Percentiles rank a stretch among this genome's conserved stretches.
phyloP scores from a whole-genome alignment of 2,329 filamentous ascomycete genomes.

The Neofusicoccum umdonicola region DNA sequence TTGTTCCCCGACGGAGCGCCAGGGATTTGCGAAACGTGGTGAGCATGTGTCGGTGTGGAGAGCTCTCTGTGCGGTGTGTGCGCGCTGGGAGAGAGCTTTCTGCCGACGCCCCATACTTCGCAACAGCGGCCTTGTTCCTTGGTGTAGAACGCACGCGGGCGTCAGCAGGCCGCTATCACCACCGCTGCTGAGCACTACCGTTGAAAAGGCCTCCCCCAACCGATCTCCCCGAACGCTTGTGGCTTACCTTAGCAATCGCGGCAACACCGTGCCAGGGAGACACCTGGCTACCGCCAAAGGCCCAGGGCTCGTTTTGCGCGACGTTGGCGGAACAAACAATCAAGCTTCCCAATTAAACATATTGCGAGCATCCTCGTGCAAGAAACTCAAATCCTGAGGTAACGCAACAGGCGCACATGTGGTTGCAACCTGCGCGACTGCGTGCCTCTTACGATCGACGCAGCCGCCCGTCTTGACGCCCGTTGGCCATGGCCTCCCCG shows the following conservation, averaged over 20 bases:
- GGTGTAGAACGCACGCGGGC: neutral
- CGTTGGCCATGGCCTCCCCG: neutral
- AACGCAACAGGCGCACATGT: neutral
- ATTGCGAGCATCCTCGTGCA: neutral
- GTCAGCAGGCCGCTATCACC: neutral
- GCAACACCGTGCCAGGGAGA: neutral
- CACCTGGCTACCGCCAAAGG: neutral
- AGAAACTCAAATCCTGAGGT: constrained; percentile 11
- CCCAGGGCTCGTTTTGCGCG: neutral
- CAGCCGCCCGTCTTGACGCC: constrained; percentile 9
- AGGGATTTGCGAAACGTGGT: neutral
- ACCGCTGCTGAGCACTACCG: neutral
- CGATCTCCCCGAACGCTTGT: neutral
- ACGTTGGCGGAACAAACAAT: neutral
- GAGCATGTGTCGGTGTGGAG: neutral
- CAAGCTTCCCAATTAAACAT: neutral
- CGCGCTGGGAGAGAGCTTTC: neutral
- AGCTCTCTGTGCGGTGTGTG: constrained; percentile 2
- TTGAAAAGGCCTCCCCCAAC: neutral
- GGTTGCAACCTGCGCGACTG: neutral
- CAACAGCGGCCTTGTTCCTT: neutral
- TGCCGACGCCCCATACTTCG: neutral
- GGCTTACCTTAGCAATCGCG: neutral
- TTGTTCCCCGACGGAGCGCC: neutral
- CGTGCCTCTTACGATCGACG: constrained; percentile 1